phyloP scores from a whole-genome alignment of 2,329 filamentous ascomycete genomes.

The Talaromyces albobiverticillius region DNA sequence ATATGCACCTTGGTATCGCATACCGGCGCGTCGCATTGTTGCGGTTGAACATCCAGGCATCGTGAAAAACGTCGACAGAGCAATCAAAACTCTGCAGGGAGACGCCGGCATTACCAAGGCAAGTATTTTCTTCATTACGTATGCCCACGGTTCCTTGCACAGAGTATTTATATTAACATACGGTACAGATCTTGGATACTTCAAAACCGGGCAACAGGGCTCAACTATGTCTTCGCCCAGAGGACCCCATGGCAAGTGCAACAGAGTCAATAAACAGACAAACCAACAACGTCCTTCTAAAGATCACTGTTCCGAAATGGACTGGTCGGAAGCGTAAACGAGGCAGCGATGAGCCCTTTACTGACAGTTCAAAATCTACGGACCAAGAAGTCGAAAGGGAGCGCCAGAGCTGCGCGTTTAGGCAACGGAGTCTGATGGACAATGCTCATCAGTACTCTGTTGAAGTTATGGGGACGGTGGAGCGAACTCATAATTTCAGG shows the following conservation, averaged over 20 bases:
- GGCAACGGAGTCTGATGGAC: constrained; percentile 58
- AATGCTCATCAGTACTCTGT: constrained; percentile 66
- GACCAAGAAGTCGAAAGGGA: constrained; percentile 18
- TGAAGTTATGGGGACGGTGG: constrained; percentile 69
- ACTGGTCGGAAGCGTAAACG: constrained; percentile 84
- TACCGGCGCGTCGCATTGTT: constrained; percentile 55
- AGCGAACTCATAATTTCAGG: constrained; percentile 82
- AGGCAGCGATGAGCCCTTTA: constrained; percentile 67
- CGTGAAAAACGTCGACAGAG: constrained; percentile 62
- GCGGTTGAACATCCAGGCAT: constrained; percentile 67
- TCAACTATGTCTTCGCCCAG: constrained; percentile 73
- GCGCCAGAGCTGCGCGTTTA: constrained; percentile 8
- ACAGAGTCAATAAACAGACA: constrained; percentile 71
- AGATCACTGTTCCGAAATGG: constrained; percentile 79
- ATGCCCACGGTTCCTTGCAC: too few species aligned
- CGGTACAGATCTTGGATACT: constrained; percentile 44
- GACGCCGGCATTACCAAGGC: constrained; percentile 54
- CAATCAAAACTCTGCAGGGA: constrained; percentile 61
- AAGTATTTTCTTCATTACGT: constrained; percentile 5
- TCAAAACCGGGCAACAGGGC: constrained; percentile 49
- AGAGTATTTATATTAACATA: not conserved
- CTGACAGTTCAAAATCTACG: constrained; percentile 39
- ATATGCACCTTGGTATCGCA: constrained; percentile 46
- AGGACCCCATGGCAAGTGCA: constrained; percentile 75
- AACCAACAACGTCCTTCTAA: constrained; percentile 81